Base-by-base conservation (phyloP, 257 asterid species). In the Jasminum sambac region DNA sequence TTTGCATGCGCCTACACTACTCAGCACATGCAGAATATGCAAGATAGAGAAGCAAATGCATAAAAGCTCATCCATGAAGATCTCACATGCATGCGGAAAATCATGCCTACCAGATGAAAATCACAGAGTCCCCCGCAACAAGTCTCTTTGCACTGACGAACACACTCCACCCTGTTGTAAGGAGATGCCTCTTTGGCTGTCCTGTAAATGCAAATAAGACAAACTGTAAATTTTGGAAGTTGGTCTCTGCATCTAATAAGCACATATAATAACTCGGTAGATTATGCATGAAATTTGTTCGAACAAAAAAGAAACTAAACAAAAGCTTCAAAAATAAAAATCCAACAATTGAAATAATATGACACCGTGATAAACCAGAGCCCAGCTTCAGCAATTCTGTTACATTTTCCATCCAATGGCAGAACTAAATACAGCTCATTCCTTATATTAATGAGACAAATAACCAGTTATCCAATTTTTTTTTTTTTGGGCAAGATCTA, bases 161-260 rank as follows among this genome's bases (percentile, higher is more conserved):
- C 72, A 92, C 97, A 67, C 98, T 91, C 98, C 98, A 91, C 67
- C 98, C 98, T 11, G 98, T 93, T 52, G 97, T 93, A 69, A 93
- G 91, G 73, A 93, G 97, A 86, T 90, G 98, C 82, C 98, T 87
- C 82, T 93, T 93, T 39, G 98, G 98, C 89, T 93, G 98, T 69
- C 98, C 98, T 93, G 90, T 69, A 82, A 64, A 57, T 30, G 50
- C 19, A 16, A 25, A 34, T 8, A 46, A n/a, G 10, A 72, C 30
- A 76, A 65, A 17, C 38, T 21, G 69, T 52, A 76, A 55, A 55
- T 66, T 63, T 37, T 46, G 55, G 19, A 73, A 44, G 12, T 21
- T 34, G 48, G 71, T 24, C 14, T 2, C 43, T 43, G 6, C 48
- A 77, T 55, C 26, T 26, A 19, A 37, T 36, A 74, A 19, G 46